Base-by-base conservation (phyloP, 768 basidiomycete genomes). In the Trametes meyenii region DNA sequence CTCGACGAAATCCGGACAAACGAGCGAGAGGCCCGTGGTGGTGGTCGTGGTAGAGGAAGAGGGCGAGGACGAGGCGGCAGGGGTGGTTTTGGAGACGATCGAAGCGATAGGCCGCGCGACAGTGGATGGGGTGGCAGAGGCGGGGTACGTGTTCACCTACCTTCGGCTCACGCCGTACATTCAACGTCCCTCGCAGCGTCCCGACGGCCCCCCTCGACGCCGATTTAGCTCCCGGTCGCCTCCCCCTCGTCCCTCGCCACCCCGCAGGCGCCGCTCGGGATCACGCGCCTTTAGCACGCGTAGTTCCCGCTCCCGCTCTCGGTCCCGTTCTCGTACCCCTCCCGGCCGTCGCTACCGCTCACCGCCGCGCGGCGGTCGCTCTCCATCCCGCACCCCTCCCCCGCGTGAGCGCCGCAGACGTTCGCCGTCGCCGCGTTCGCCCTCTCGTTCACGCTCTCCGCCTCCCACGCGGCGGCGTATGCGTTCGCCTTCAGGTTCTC, bases 91-190 rank as follows among this genome's bases (percentile, higher is more conserved):
- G 33, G 39, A n/a, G 58, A 64, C 7, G 62, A 64, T 23, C 62
- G 56, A 21, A 57, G 53, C 1, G 62, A 60, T 26, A 59, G 62
- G 19, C 29, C 58, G n/a, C 74, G 84, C 29, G 88, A 87, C 62
- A 75, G 78, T 42, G 87, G 88, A 12, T 90, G 90, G 88, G 86
- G 89, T 55, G 76, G 72, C 11, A 78, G 89, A 67, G 83, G 88
- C 53, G 86, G 83, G 52, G 83, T 72, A 75, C 59, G 74, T 71
- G 17, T 3, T 50, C 23, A 16, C 13, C 10, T 35, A 16, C 23
- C 3, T 16, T 19, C 36, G 23, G 35, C 38, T 60, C 17, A 29
- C 33, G 13, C 16, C 54, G 1, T 40, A 53, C 26, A 60, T 36
- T 14, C 14, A 54, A 43, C 7, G 33, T 50, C 16, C 53, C 7